These are phyloP conservation scores for Leccinum rimulosum DNA, from an alignment of 768 basidiomycete genomes.

Conservation along the genomic window DNA sequence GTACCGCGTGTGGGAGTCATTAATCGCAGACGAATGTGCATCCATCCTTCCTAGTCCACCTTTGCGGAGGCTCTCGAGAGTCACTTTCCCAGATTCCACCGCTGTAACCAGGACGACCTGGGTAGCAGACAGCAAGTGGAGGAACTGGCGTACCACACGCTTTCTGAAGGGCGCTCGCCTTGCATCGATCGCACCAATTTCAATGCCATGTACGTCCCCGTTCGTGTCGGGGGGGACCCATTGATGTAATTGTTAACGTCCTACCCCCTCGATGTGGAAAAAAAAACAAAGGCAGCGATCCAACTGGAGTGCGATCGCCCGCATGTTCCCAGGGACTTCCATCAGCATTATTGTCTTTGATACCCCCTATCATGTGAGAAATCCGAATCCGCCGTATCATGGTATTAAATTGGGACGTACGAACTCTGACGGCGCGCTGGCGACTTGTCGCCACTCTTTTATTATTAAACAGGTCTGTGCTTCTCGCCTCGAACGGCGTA, in stretches of 20 bases:
- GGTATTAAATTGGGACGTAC: background rate
- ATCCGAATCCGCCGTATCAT: slow-evolving; percentile 3
- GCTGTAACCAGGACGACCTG: slow-evolving; percentile 82
- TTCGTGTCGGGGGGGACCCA: background rate
- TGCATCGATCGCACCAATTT: slow-evolving; percentile 82
- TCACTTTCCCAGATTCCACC: slow-evolving; percentile 57
- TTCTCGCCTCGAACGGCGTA: slow-evolving; percentile 57
- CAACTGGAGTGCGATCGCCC: slow-evolving; percentile 74
- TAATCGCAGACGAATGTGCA: slow-evolving; percentile 2
- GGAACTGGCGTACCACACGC: slow-evolving; percentile 46
- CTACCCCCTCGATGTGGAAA: background rate
- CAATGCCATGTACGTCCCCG: slow-evolving; percentile 52
- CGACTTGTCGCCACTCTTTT: slow-evolving; percentile 11
- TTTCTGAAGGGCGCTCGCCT: slow-evolving; percentile 62
- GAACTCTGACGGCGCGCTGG: slow-evolving; percentile 10
- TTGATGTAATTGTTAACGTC: background rate
- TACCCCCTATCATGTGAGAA: slow-evolving; percentile 67
- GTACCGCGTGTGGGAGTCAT: background rate
- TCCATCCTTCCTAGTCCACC: slow-evolving; percentile 39
- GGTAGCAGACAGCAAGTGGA: slow-evolving; percentile 69
- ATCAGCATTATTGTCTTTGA: slow-evolving; percentile 79
- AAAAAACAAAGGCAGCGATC: slow-evolving; percentile 53
- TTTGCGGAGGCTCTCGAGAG: slow-evolving; percentile 70
- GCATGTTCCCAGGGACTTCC: slow-evolving; percentile 56
- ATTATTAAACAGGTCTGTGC: slow-evolving; percentile 51